A percentile compares a stretch with the other conserved stretches of the same genome.
phyloP scores from a whole-genome alignment of 2,329 filamentous ascomycete genomes.

The Trichoderma atrobrunneum region DNA sequence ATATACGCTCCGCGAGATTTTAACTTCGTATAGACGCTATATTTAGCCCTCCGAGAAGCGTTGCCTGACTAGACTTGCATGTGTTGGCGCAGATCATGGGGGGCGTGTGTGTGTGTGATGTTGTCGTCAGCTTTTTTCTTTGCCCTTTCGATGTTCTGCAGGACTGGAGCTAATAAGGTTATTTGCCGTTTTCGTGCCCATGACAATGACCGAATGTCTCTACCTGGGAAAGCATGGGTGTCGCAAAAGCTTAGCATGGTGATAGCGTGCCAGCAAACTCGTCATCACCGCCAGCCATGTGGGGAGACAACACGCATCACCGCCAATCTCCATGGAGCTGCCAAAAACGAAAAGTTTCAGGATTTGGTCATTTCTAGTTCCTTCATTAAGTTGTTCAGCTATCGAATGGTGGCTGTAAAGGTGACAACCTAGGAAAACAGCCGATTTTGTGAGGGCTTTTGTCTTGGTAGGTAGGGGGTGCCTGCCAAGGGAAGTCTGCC shows the following conservation, averaged over 20 bases:
- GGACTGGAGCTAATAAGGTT: conserved; percentile 1
- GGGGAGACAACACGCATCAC: background rate
- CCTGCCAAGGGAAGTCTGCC: no score
- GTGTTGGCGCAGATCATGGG: background rate
- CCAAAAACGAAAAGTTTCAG: background rate
- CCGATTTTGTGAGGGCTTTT: background rate
- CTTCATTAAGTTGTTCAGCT: background rate
- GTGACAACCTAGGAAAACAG: background rate
- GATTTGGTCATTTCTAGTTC: background rate
- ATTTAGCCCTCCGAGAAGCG: background rate
- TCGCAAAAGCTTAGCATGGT: background rate
- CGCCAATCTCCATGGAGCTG: background rate
- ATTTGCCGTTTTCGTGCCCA: background rate
- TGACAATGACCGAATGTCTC: background rate
- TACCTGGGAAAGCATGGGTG: background rate
- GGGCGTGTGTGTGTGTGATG: background rate
- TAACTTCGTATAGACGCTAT: conserved; percentile 5
- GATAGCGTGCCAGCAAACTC: background rate
- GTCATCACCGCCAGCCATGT: conserved; percentile 11
- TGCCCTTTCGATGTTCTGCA: background rate
- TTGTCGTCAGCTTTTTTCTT: conserved; percentile 1
- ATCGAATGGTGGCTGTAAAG: background rate
- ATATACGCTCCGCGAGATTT: conserved; percentile 1
- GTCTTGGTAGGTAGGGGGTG: background rate
- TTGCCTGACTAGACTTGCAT: background rate